Conservation (phyloP, 2,329 filamentous ascomycete species). For the Fusarium brevicatenulatum region DNA sequence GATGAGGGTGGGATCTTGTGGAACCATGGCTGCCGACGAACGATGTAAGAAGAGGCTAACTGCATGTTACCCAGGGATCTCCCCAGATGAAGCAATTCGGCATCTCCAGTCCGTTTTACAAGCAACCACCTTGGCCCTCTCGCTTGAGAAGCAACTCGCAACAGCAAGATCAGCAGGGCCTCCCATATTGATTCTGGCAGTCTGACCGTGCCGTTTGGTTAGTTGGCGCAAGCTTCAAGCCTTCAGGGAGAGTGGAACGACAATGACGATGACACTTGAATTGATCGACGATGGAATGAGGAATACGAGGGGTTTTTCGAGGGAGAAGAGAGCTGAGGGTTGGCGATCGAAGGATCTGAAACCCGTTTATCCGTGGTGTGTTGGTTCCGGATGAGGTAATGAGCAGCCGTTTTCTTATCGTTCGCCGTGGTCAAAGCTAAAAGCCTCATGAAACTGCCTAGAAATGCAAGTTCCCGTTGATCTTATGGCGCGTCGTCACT, state of each 20-base stretch:
- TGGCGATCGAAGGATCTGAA: constrained; percentile 14
- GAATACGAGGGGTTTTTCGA: constrained; percentile 9
- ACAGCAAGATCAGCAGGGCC: background rate
- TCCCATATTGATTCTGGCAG: background rate
- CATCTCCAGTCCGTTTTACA: background rate
- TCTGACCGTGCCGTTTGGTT: background rate
- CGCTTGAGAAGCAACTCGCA: constrained; percentile 1
- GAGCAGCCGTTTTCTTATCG: constrained; percentile 2
- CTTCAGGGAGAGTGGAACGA: constrained; percentile 29
- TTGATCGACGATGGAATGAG: constrained; percentile 32
- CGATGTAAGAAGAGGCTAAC: constrained; percentile 29
- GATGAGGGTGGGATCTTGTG: constrained; percentile 36
- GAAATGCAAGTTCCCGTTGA: background rate
- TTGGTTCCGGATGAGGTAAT: constrained; percentile 2
- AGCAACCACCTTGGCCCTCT: background rate
- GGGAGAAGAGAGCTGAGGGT: constrained; percentile 8
- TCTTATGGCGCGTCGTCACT: background rate
- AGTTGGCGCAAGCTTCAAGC: constrained; percentile 18
- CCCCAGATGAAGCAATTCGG: background rate
- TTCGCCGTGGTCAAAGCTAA: background rate
- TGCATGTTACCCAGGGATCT: constrained; percentile 17
- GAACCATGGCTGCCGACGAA: constrained; percentile 21
- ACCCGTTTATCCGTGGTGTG: constrained; percentile 18
- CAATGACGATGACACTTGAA: constrained; percentile 24
- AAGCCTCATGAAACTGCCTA: background rate